Evolutionary conservation across 768 basidiomycete genomes (phyloP).

Genomic region (Boletus eberwhitei): DNA sequence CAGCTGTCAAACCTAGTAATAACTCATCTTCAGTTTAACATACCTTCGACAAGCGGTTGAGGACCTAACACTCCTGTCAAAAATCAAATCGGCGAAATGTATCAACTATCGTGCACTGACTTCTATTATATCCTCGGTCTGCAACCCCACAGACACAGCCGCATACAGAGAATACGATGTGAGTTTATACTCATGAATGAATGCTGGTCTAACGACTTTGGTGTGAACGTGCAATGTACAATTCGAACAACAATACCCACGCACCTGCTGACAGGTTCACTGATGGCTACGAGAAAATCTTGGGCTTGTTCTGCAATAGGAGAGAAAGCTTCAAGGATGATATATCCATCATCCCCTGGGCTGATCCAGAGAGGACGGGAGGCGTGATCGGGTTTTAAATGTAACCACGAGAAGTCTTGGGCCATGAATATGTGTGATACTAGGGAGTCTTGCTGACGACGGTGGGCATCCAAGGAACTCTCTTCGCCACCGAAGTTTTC

Average conservation of each 20-base stretch:
- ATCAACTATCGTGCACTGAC: constrained; percentile 45
- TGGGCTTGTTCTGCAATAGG: constrained; percentile 98
- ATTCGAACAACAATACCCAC: constrained; percentile 30
- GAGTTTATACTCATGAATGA: constrained; percentile 99
- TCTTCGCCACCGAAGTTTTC: constrained; percentile 39
- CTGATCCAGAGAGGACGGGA: constrained; percentile 96
- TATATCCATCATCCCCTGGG: constrained; percentile 77
- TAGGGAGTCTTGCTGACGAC: constrained; percentile 69
- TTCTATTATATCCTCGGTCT: constrained; percentile 98
- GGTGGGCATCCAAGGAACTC: constrained; percentile 59
- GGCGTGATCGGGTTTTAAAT: constrained; percentile 86
- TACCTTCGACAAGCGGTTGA: constrained; percentile 78
- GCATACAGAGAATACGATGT: constrained; percentile 98
- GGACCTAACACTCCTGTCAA: constrained; percentile 49
- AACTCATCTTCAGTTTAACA: constrained; percentile 1
- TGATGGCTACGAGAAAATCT: constrained; percentile 96
- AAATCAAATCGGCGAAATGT: constrained; percentile 28
- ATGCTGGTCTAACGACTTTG: constrained; percentile 67
- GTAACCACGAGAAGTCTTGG: constrained; percentile 83
- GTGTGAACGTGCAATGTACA: constrained; percentile 30
- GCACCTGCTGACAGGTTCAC: constrained; percentile 97
- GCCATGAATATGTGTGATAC: constrained; percentile 82
- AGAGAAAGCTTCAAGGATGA: constrained; percentile 96
- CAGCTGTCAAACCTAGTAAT: constrained; percentile 2
- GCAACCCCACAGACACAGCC: constrained; percentile 95